A percentile compares a stretch with the other conserved stretches of the same genome.
phyloP scores from a whole-genome alignment of 176 grass and related monocot species.

The Aegilops sharonensis region DNA sequence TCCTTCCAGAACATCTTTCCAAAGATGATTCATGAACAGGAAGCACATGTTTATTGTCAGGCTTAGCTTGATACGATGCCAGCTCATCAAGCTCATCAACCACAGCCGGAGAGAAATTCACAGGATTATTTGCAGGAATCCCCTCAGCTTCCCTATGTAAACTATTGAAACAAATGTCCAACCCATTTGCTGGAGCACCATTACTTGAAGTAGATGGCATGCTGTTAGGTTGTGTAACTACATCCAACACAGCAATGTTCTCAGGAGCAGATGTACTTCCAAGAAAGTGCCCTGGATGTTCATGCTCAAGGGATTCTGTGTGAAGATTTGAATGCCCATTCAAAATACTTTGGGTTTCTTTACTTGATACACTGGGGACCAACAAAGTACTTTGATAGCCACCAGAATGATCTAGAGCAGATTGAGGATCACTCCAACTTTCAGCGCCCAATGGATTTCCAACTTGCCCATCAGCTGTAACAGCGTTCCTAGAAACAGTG shows the following conservation, averaged over 20 bases:
- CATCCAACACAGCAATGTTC: constrained; percentile 3
- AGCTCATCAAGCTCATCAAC: constrained; percentile 51
- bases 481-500: constrained; percentile 34
- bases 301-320: constrained; percentile 28
- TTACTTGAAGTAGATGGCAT: constrained; percentile 28
- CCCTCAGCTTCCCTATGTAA: constrained; percentile 45
- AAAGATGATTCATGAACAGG: constrained; percentile 11
- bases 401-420: constrained; percentile 29
- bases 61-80: constrained; percentile 37
- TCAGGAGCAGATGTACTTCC: constrained; percentile 4
- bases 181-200: constrained; percentile 2
- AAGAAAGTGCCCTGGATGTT: constrained; percentile 22
- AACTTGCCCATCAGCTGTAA: constrained; percentile 40
- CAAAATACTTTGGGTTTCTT: constrained; percentile 23
- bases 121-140: constrained; percentile 43
- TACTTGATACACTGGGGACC: constrained; percentile 9
- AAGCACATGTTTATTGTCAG: constrained; percentile 16
- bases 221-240: constrained; percentile 19
- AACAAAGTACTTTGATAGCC: constrained; percentile 20
- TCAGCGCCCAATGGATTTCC: constrained; percentile 15
- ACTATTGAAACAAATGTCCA: constrained; percentile 8
- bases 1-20: constrained; percentile 31
- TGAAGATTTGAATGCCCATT: constrained; percentile 30
- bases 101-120: constrained; percentile 14
- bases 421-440: constrained; percentile 21